A percentile compares a stretch with the other conserved stretches of the same genome.
Evolutionary conservation across 345 rosid species (phyloP).

Genomic region (Eucalyptus caleyi): DNA sequence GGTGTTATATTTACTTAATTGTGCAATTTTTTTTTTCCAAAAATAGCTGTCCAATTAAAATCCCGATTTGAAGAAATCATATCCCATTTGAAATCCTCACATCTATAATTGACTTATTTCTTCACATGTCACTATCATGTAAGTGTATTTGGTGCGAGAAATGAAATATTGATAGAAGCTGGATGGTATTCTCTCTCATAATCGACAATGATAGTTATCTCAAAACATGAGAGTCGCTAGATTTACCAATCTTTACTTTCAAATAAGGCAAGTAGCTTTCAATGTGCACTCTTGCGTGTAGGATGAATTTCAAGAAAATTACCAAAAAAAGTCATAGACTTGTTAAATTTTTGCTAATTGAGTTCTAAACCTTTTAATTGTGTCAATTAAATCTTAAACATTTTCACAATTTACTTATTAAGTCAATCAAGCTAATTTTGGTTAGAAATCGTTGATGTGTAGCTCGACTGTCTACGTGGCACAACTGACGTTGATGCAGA

Average conservation of each 20-base stretch:
- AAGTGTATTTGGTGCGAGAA: background rate
- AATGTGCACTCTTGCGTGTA: rapidly evolving
- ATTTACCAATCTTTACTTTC: background rate
- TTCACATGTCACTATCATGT: background rate
- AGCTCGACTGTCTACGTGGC: rapidly evolving
- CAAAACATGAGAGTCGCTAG: background rate
- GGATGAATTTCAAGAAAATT: background rate
- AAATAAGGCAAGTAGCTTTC: background rate
- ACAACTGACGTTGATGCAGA: rapidly evolving
- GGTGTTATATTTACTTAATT: background rate
- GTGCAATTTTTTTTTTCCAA: background rate
- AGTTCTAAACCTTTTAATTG: rapidly evolving
- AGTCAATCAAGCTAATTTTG: rapidly evolving
- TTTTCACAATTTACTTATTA: rapidly evolving
- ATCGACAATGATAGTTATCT: background rate
- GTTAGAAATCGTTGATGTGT: rapidly evolving
- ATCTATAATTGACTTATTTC: background rate
- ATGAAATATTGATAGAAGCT: rapidly evolving
- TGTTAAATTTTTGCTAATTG: too few relatives aligned
- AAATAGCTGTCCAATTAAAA: too few relatives aligned
- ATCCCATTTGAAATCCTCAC: background rate
- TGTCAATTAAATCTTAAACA: too few relatives aligned
- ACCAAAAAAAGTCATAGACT: too few relatives aligned
- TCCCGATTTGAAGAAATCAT: background rate
- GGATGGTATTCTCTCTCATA: background rate